Base-by-base conservation (phyloP, 345 rosid genomes). In the Kandelia obovata region DNA sequence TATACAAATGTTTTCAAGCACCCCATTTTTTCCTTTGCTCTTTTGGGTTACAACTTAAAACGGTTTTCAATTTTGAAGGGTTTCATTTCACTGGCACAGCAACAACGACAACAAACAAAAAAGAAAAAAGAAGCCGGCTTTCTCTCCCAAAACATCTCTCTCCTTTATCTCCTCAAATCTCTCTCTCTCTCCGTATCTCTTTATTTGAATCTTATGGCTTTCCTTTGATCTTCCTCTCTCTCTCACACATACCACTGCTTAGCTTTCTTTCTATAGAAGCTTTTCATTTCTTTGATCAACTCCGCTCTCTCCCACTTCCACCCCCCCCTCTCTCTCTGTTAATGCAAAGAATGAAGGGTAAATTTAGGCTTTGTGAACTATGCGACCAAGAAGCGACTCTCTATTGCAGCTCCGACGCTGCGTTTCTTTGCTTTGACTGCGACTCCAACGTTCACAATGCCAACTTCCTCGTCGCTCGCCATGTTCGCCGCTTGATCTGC, bases 401-500 rank as follows among this genome's bases (percentile, higher is more conserved):
- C 70, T 77, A 78, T 80, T 85, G 86, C 61, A 67, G 59, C 5
- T 75, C 88, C 0, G 86, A 85, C 70, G 47, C 77, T 15, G 88
- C 86, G 21, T 82, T 80, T 51, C 84, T 85, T 21, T 85, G 86
- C 64, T 19, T 58, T 19, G 49, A 34, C 46, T 85, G 88, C 75
- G 84, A 85, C 66, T 28, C 73, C 57, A 52, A 64, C 37, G 88
- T 85, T 58, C 86, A 85, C 67, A 39, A 62, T 10, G 83, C 84
- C 26, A 85, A 85, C 80, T 85, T 85, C 71, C 83, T 85, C 67
- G 86, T 82, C 13, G 81, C 86, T n/a, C 88, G 82, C 32, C 89
- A 81, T 64, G 19, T 78, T 55, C 82, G 85, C 39, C 47, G 43
- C 28, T 5, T 67, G 23, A n/a, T 85, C 56, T 85, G 81, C 72